These are phyloP conservation scores for Falciphora oryzae DNA, from an alignment of 2,329 filamentous ascomycete genomes.

Conservation along the genomic window DNA sequence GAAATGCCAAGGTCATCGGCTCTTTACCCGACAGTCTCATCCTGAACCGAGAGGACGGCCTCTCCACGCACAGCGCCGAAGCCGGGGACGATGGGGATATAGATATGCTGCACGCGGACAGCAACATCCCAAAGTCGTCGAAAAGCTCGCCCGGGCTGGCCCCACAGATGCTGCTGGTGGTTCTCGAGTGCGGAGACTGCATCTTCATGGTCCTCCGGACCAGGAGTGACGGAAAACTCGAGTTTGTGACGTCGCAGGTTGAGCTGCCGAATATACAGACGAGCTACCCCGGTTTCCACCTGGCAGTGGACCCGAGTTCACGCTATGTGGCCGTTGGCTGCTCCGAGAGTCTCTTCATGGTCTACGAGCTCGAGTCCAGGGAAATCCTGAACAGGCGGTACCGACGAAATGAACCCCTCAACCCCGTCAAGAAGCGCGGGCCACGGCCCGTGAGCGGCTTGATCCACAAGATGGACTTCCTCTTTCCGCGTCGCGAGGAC, in stretches of 20 bases:
- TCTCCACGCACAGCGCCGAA: conserved; percentile 24
- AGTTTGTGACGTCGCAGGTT: conserved; percentile 57
- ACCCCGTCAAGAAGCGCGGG: conserved; percentile 48
- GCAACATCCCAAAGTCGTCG: conserved; percentile 13
- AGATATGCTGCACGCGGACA: conserved; percentile 28
- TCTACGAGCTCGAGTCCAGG: conserved; percentile 63
- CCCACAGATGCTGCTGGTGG: conserved; percentile 74
- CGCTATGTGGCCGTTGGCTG: conserved; percentile 64
- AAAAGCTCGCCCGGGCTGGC: conserved; percentile 40
- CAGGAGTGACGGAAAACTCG: conserved; percentile 37
- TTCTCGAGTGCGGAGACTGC: conserved; percentile 66
- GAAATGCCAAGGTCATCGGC: conserved; percentile 73
- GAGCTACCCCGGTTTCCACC: conserved; percentile 55
- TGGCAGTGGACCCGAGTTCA: conserved; percentile 74
- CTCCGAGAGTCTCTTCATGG: conserved; percentile 61
- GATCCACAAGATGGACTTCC: conserved; percentile 84
- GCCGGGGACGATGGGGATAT: conserved; percentile 31
- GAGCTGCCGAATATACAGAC: conserved; percentile 52
- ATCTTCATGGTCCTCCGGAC: conserved; percentile 68
- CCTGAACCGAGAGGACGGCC: conserved; percentile 16
- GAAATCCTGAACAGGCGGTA: conserved; percentile 45
- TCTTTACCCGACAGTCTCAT: conserved; percentile 37
- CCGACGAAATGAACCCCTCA: conserved; percentile 35
- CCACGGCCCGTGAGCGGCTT: conserved; percentile 55
- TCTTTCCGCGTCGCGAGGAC: conserved; percentile 64